Evolutionary conservation across 208 protist genomes (phyloP).

Genomic region (Herpetomonas muscarum): DNA sequence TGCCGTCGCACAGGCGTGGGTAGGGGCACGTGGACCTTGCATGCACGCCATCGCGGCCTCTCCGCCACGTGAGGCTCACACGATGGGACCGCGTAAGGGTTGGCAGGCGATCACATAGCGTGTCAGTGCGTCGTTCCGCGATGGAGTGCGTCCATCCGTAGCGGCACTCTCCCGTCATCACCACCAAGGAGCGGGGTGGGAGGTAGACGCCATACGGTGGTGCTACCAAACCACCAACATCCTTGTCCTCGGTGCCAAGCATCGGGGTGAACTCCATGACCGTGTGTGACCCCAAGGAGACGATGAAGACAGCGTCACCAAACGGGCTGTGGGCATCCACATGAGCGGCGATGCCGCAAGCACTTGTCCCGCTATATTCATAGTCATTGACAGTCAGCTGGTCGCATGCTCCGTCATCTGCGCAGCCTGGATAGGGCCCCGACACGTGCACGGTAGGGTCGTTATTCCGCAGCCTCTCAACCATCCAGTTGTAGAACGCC

Average conservation of each 20-base stretch:
- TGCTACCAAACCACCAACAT: constrained; percentile 4
- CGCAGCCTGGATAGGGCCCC: constrained; percentile 24
- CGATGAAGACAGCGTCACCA: constrained; percentile 44
- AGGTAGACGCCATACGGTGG: constrained; percentile 38
- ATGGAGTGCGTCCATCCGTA: constrained; percentile 83
- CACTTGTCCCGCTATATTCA: constrained; percentile 37
- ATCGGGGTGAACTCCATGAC: constrained; percentile 75
- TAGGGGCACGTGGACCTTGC: constrained; percentile 37
- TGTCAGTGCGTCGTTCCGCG: constrained; percentile 60
- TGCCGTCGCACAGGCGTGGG: constrained; percentile 67
- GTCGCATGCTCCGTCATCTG: constrained; percentile 32
- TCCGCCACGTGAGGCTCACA: constrained; percentile 72
- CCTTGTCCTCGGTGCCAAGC: constrained; percentile 26
- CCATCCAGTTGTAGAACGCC: constrained; percentile 71
- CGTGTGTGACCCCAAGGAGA: constrained; percentile 78
- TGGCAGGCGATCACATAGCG: constrained; percentile 46
- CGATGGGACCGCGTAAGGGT: constrained; percentile 38
- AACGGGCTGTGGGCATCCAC: constrained; percentile 74
- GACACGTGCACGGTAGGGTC: constrained; percentile 28
- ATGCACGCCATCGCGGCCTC: constrained; percentile 36
- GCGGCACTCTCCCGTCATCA: constrained; percentile 60
- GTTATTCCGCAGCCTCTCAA: constrained; percentile 37
- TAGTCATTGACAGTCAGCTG: constrained; percentile 86
- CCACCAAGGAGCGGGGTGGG: constrained; percentile 48
- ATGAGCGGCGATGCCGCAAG: constrained; percentile 66